phyloP scores from a whole-genome alignment of 1,284 basidiomycete genomes.

The Pisolithus thermaeus region DNA sequence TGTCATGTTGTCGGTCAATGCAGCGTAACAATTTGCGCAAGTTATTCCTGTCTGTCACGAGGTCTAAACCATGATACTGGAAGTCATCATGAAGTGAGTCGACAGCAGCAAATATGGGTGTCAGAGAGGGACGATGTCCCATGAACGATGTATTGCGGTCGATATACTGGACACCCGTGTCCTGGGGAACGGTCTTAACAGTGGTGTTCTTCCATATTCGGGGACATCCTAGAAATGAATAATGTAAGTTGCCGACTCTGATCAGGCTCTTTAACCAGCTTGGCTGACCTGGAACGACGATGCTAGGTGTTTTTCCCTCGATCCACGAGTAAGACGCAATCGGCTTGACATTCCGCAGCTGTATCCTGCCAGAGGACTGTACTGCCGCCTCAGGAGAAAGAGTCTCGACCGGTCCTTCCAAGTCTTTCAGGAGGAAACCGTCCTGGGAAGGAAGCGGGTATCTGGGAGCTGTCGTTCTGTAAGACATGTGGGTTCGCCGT shows the following conservation, averaged over 20 bases:
- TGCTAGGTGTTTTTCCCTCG: conserved; percentile 23
- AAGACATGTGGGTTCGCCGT: too few species aligned
- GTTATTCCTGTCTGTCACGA: conserved; percentile 1
- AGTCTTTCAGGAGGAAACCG: conserved; percentile 22
- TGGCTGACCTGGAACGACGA: conserved; percentile 26
- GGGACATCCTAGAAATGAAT: conserved; percentile 20
- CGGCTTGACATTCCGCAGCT: conserved; percentile 21
- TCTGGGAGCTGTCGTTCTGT: too few species aligned
- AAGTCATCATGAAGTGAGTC: too few species aligned
- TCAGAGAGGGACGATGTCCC: conserved; percentile 26
- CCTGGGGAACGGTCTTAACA: conserved; percentile 21
- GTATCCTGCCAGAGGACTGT: conserved; percentile 8
- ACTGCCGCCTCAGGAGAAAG: conserved; percentile 11
- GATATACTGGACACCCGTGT: conserved; percentile 22
- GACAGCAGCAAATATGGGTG: conserved; percentile 26
- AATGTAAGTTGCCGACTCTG: too few species aligned
- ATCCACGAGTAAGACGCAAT: conserved; percentile 33
- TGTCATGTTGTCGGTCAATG: conserved; percentile 12
- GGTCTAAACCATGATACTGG: too few species aligned
- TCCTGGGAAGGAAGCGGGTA: neutral
- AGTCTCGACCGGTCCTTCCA: conserved; percentile 14
- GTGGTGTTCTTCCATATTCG: conserved; percentile 24
- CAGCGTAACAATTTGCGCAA: conserved; percentile 33
- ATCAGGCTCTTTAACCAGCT: neutral
- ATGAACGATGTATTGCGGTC: conserved; percentile 31